phyloP scores from a whole-genome alignment of 345 rosid genomes.

The Atalantia buxifolia region DNA sequence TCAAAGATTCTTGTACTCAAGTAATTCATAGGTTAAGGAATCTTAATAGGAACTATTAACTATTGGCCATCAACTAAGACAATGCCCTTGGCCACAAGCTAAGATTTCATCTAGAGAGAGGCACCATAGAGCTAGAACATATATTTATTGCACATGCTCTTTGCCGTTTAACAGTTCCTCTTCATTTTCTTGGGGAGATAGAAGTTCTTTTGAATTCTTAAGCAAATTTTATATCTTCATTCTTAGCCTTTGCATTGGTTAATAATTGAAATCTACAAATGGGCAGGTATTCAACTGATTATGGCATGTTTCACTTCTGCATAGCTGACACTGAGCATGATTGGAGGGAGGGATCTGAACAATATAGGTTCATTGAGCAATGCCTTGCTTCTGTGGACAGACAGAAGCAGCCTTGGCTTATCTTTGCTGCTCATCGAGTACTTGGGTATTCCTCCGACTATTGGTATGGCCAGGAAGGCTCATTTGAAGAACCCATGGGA shows the following conservation, averaged over 20 bases:
- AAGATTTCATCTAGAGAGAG: not conserved
- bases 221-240: not conserved
- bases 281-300: slow-evolving; percentile 66
- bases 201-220: not conserved
- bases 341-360: slow-evolving; percentile 74
- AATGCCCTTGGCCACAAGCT: not conserved
- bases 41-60: not conserved
- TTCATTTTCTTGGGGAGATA: not conserved
- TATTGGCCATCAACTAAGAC: not conserved
- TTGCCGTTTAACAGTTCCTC: not conserved
- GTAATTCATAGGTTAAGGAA: not conserved
- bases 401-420: slow-evolving; percentile 69
- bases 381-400: slow-evolving; percentile 66
- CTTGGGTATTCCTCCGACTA: slow-evolving; percentile 62
- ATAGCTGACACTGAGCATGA: slow-evolving; percentile 74
- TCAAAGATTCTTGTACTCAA: not conserved
- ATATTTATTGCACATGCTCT: not conserved
- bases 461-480: slow-evolving; percentile 52
- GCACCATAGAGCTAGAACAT: not conserved
- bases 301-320: slow-evolving; percentile 73
- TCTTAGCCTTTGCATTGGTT: not conserved
- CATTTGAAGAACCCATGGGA: slow-evolving; percentile 60
- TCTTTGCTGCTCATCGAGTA: slow-evolving; percentile 62
- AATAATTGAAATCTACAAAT: not conserved
- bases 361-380: slow-evolving; percentile 54